Base-by-base conservation (phyloP, 495 filamentous ascomycete species). In the Neurospora sublineolata region DNA sequence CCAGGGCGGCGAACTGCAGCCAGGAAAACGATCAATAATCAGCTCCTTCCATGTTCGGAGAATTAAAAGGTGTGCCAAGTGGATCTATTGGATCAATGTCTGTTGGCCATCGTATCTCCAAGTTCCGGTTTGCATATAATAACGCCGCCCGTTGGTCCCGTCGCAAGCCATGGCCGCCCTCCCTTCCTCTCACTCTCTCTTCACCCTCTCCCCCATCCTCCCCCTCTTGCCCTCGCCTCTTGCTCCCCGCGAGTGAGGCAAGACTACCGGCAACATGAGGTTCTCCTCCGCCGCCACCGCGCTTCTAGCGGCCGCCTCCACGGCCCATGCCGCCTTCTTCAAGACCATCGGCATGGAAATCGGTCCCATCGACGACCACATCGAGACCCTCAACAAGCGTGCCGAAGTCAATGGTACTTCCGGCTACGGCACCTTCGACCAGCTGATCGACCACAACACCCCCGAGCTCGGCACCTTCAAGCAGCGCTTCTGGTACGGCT, bases 401-500 rank as follows among this genome's bases (percentile, higher is more conserved):
- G 74, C 77, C 69, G 71, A 74, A 37, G 37, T 20, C 27, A 20
- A 30, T 0, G 72, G 73, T 76, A 81, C 71, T 73, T 73, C 75
- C 41, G 76, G 77, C 68, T 78, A 74, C 67, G 77, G 76, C 37
- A 73, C 72, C 14, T 80, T 80, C 44, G 73, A 77, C 71, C 79
- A 80, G 73, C 79, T 80, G 9, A 75, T 80, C 71, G 76, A 79
- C 73, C 79, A 80, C 73, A 11, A 73, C 39, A 71, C 76, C 73
- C 77, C 79, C 11, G 68, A 67, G 12, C 76, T 76, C 4, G 79
- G 79, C 70, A 80, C 78, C 37, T 80, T 80, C 76, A 72, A 72
- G 69, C 79, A 80, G 71, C 74, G 78, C 20, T 79, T 75, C 74
- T 80, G 79, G 79, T 80, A 76, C 23, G 72, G 78, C 67, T 68